Evolutionary conservation across 2,329 filamentous ascomycete species (phyloP).

Genomic region (Penicillium sp.): DNA sequence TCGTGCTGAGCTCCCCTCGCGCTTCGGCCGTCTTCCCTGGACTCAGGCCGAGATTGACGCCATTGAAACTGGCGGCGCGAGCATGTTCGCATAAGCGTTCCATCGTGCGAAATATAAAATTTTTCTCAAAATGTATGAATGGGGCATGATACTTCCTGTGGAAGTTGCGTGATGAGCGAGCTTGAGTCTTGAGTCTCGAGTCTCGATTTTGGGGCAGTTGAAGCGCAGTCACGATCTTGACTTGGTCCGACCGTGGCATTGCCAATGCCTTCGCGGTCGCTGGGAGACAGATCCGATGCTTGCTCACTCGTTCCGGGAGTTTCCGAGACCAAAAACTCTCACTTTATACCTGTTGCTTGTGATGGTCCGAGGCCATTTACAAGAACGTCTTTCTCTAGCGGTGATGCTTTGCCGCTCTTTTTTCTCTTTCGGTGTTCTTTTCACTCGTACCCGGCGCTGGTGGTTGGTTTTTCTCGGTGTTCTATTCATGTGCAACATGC

Average conservation of each 20-base stretch:
- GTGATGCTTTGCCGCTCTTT: slow-evolving; percentile 10
- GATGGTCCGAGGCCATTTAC: background rate
- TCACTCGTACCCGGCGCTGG: slow-evolving; percentile 30
- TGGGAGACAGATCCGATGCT: background rate
- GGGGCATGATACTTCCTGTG: slow-evolving; percentile 20
- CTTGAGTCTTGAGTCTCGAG: background rate
- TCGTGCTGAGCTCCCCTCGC: slow-evolving; percentile 76
- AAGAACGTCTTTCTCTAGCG: slow-evolving; percentile 8
- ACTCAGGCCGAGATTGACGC: slow-evolving; percentile 87
- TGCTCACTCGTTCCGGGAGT: slow-evolving; percentile 1
- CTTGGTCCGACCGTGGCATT: slow-evolving; percentile 8
- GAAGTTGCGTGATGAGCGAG: slow-evolving; percentile 15
- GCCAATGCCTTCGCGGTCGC: background rate
- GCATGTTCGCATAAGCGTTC: slow-evolving; percentile 50
- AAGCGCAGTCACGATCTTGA: slow-evolving; percentile 1
- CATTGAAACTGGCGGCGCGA: slow-evolving; percentile 88
- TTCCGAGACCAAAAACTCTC: background rate
- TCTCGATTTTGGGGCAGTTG: slow-evolving; percentile 9
- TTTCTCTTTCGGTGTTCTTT: slow-evolving; percentile 15
- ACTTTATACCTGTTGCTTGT: slow-evolving; percentile 5
- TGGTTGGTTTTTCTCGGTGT: slow-evolving; percentile 30
- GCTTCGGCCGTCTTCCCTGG: slow-evolving; percentile 76
- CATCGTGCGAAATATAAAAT: background rate
- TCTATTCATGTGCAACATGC: slow-evolving; percentile 16
- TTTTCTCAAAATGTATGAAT: slow-evolving; percentile 17